Evolutionary conservation across 352 stramenopile species (phyloP), one percentile per base, ranked within the genome.

Genomic region (Thalassiosira exigua): DNA sequence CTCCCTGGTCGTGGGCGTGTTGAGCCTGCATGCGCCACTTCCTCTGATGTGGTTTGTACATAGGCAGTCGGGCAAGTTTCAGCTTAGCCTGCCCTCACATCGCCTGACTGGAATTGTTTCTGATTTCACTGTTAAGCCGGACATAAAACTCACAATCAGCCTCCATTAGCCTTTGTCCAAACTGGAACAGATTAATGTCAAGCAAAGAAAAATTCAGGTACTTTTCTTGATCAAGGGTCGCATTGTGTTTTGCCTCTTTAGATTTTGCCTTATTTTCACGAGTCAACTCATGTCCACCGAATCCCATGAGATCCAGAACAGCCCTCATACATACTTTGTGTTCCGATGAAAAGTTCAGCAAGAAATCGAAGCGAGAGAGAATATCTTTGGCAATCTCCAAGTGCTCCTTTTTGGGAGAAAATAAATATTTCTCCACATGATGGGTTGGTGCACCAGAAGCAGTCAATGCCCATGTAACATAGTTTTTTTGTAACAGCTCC

Each of bases 381-480:
- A 58, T 64, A 5, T 78, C 69, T 19, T 62, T 69, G 14, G 69
- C 69, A 52, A 70, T 26, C n/a, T 65, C 50, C 17, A 71, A 30
- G 48, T 78, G 56, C 22, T 56, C 26, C 11, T 27, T 30, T 32
- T 29, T 0, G 3, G 57, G 58, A 19, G 56, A 0, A 4, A 65
- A 19, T 1, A n/a, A 30, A 2, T 60, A 22, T 33, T 33, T 48
- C n/a, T 64, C 26, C 22, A 21, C 27, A 17, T 44, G n/a, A n/a
- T 32, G 17, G 3, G 14, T 29, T 3, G 26, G 12, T 54, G 27
- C 19, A 51, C 58, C 69, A 30, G 17, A 33, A 7, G 69, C 51
- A 21, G n/a, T n/a, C n/a, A 78, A 26, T 11, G 69, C 46, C 69
- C 69, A 78, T 14, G 59, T 71, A 24, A 78, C 59, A 48, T 78